A percentile compares a stretch with the other conserved stretches of the same genome.
Conservation (phyloP, 2,329 filamentous ascomycete genomes). For the Talaromyces sp. region DNA sequence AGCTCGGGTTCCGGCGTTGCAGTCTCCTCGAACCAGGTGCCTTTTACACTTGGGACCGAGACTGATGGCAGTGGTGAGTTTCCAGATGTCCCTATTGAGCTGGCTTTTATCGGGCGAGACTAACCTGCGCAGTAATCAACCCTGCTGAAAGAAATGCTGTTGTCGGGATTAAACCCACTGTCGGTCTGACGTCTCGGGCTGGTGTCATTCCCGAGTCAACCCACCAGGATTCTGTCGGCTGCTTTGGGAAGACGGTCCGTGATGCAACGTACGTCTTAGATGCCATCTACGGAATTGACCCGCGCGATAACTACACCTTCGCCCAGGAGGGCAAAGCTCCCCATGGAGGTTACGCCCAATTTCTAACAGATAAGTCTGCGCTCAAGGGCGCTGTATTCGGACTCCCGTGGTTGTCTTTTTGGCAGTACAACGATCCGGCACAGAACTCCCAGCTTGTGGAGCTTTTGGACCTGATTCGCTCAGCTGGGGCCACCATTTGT, state of each 20-base stretch:
- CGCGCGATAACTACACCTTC: constrained; percentile 60
- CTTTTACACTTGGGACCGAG: constrained; percentile 67
- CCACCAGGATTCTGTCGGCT: constrained; percentile 65
- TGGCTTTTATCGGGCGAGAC: neutral
- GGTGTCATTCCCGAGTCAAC: constrained; percentile 61
- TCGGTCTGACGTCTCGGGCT: constrained; percentile 63
- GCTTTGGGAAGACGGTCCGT: constrained; percentile 62
- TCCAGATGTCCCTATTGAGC: neutral
- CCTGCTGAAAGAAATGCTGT: constrained; percentile 65
- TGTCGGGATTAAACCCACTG: constrained; percentile 71
- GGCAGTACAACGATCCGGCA: constrained; percentile 54
- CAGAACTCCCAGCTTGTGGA: constrained; percentile 52
- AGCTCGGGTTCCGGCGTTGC: constrained; percentile 62
- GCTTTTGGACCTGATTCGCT: constrained; percentile 50
- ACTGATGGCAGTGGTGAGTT: constrained; percentile 59
- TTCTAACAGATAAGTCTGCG: constrained; percentile 48
- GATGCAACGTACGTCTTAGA: constrained; percentile 65
- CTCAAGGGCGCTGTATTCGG: constrained; percentile 63
- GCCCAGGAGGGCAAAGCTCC: constrained; percentile 54
- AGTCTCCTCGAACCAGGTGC: constrained; percentile 58
- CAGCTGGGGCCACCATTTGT: constrained; percentile 64
- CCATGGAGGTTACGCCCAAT: constrained; percentile 52
- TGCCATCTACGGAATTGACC: constrained; percentile 61
- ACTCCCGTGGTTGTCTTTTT: constrained; percentile 67
- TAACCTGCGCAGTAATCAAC: constrained; percentile 52